Conservation (phyloP, 2,329 filamentous ascomycete species). For the Metarhizium guizhouense region DNA sequence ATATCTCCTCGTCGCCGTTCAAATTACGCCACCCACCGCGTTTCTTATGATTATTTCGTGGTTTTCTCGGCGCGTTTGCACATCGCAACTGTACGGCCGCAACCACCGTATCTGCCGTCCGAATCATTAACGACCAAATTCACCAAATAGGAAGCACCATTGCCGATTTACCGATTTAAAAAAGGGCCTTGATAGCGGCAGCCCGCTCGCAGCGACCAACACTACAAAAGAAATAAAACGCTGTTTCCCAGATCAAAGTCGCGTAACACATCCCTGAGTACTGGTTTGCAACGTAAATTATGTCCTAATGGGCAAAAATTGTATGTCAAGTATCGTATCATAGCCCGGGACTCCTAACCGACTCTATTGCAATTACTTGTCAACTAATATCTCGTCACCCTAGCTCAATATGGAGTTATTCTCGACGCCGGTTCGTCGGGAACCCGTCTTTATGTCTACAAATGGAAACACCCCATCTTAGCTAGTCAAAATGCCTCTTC, state of each 20-base stretch:
- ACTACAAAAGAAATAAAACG: neutral
- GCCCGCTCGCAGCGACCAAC: neutral
- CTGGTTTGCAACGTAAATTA: neutral
- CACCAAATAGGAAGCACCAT: neutral
- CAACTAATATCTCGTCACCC: neutral
- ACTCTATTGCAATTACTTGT: neutral
- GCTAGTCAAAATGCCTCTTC: conserved; percentile 44
- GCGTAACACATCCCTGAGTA: neutral
- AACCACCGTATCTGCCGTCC: neutral
- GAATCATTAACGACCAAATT: neutral
- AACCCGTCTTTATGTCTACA: conserved; percentile 88
- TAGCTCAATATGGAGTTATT: conserved; percentile 79
- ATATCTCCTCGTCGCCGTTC: too few relatives aligned
- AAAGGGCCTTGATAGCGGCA: neutral
- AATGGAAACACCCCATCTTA: conserved; percentile 72
- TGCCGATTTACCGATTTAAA: neutral
- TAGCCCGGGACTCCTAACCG: neutral
- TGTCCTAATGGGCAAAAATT: conserved; percentile 20
- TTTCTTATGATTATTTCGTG: neutral
- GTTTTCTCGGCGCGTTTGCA: too few relatives aligned
- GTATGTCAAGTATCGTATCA: conserved; percentile 10
- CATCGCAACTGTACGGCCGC: neutral
- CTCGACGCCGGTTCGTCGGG: conserved; percentile 97
- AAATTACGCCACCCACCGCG: too few relatives aligned
- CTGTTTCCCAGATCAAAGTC: neutral